Percentiles rank a stretch among this genome's conserved stretches.
phyloP scores from a whole-genome alignment of 768 basidiomycete genomes.

The Cyclocybe cylindracea region DNA sequence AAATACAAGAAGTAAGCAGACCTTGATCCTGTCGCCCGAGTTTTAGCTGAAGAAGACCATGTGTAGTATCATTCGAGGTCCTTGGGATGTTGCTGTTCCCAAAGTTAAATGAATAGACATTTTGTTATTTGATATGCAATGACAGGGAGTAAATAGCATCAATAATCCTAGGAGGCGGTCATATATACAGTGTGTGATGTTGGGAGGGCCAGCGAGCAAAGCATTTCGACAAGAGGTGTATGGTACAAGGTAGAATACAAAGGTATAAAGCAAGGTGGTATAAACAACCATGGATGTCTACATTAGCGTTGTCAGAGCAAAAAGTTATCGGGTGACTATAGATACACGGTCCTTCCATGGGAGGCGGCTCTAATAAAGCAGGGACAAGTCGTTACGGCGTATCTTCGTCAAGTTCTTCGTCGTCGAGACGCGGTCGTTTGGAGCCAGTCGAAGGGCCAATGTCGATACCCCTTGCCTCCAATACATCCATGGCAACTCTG shows the following conservation, averaged over 20 bases:
- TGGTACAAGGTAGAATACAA: constrained; percentile 24
- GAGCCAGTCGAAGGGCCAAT: constrained; percentile 34
- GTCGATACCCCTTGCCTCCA: constrained; percentile 78
- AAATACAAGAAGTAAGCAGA: constrained; percentile 78
- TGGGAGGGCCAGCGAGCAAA: constrained; percentile 6
- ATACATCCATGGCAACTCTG: constrained; percentile 78
- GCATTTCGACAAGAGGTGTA: constrained; percentile 22
- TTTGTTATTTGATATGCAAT: constrained; percentile 3
- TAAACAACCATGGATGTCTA: constrained; percentile 14
- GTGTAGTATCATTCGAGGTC: constrained; percentile 79
- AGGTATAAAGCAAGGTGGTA: constrained; percentile 22
- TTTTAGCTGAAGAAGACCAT: no score
- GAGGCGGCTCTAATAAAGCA: constrained; percentile 11
- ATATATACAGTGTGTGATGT: constrained; percentile 17
- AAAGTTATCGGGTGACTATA: constrained; percentile 17
- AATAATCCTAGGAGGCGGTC: constrained; percentile 21
- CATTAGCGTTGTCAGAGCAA: constrained; percentile 12
- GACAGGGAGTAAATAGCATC: constrained; percentile 17
- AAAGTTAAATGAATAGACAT: constrained; percentile 47
- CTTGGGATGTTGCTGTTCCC: constrained; percentile 89
- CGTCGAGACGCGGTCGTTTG: constrained; percentile 56
- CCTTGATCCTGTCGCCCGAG: constrained; percentile 2
- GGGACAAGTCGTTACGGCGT: constrained; percentile 14
- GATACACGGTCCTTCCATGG: constrained; percentile 24
- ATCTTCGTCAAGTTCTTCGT: constrained; percentile 47